Percentiles rank a stretch among this genome's conserved stretches.
These are phyloP conservation scores for Amaranthus cruentus DNA, from an alignment of 148 eudicot species.

Conservation along the genomic window DNA sequence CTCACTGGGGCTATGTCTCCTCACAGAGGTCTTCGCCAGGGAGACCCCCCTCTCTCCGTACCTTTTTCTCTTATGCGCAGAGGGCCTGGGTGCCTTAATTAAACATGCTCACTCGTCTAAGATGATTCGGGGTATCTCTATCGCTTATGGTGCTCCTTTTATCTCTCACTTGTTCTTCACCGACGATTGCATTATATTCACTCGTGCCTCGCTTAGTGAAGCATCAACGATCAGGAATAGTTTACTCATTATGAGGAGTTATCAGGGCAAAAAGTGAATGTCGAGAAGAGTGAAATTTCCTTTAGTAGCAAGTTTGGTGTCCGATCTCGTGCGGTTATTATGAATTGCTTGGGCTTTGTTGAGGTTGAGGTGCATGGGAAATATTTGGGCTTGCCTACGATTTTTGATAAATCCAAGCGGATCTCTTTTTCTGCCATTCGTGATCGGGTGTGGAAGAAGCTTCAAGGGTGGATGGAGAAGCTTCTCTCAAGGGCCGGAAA, in stretches of 20 bases:
- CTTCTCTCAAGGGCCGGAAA: too few species aligned
- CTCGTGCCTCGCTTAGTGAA: background rate
- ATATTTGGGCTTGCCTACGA: too few species aligned
- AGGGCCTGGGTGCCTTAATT: background rate
- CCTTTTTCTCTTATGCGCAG: background rate
- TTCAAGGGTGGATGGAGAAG: too few species aligned
- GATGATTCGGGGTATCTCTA: background rate
- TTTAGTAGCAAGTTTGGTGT: background rate
- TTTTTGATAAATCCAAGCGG: too few species aligned
- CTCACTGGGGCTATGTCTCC: background rate
- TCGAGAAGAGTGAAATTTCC: background rate
- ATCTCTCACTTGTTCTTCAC: background rate
- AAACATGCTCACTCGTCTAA: background rate
- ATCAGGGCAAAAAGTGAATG: background rate
- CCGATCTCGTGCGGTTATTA: too few species aligned
- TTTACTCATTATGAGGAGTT: background rate
- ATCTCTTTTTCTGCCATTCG: too few species aligned
- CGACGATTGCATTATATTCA: background rate
- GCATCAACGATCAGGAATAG: background rate
- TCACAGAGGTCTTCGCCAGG: background rate
- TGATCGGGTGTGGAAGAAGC: too few species aligned
- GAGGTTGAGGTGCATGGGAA: too few species aligned
- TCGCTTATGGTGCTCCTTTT: background rate
- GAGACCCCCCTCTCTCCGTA: background rate
- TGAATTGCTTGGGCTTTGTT: too few species aligned